A percentile compares a stretch with the other conserved stretches of the same genome.
Evolutionary conservation across 1,284 basidiomycete species (phyloP).

Genomic region (Chalciporus sp.): DNA sequence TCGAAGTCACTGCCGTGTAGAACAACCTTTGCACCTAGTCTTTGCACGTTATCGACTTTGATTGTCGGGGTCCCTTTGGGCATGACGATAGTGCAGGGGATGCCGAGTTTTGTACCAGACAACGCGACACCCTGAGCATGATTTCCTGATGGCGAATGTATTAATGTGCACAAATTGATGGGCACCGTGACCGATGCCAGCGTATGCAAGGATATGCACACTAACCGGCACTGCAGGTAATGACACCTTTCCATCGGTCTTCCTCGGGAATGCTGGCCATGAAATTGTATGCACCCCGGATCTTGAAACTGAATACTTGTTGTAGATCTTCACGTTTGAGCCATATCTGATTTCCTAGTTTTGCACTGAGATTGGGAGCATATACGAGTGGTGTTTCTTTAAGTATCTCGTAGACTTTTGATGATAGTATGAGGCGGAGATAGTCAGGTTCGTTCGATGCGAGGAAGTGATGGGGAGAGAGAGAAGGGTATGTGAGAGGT

Average conservation of each 20-base stretch:
- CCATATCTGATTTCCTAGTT: slow-evolving; percentile 92
- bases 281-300: slow-evolving; percentile 97
- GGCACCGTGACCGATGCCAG: slow-evolving; percentile 11
- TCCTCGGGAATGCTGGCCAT: slow-evolving; percentile 91
- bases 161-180: slow-evolving; percentile 3
- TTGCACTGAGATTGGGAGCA: slow-evolving; percentile 84
- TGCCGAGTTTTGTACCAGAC: slow-evolving; percentile 82
- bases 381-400: slow-evolving; percentile 90
- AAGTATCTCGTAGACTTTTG: slow-evolving; percentile 94
- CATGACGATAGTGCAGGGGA: slow-evolving; percentile 99
- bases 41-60: slow-evolving; percentile 93
- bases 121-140: slow-evolving; percentile 99
- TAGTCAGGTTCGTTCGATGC: slow-evolving; percentile 87
- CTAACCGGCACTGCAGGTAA: slow-evolving; percentile 97
- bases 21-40: slow-evolving; percentile 93
- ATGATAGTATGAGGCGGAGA: slow-evolving; percentile 87
- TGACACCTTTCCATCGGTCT: slow-evolving; percentile 95
- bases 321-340: slow-evolving; percentile 96
- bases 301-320: slow-evolving; percentile 99
- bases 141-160: slow-evolving; percentile 66
- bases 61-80: slow-evolving; percentile 94
- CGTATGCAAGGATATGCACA: slow-evolving; percentile 48
- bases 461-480: slow-evolving; percentile 68
- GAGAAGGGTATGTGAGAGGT: slow-evolving; percentile 64
- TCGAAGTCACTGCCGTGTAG: slow-evolving; percentile 95